Conservation (phyloP, 2,329 filamentous ascomycete genomes). For the Trichoderma sp. region DNA sequence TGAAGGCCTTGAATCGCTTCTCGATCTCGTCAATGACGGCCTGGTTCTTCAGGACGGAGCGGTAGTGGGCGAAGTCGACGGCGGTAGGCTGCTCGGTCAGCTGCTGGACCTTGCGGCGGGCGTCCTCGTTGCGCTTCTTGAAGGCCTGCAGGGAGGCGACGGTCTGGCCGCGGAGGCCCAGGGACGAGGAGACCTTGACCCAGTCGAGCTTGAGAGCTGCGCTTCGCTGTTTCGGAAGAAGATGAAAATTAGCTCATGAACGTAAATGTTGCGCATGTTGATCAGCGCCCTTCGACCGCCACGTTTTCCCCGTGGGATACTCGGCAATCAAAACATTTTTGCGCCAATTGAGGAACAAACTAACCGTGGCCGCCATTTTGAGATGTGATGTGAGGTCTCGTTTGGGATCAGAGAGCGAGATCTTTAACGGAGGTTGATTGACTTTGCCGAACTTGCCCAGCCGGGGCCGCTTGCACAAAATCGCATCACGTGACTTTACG, state of each 20-base stretch:
- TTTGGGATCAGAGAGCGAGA: constrained; percentile 48
- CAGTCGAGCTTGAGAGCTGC: constrained; percentile 99
- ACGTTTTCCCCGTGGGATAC: not conserved
- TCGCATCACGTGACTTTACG: constrained; percentile 33
- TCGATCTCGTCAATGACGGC: constrained; percentile 95
- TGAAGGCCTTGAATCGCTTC: constrained; percentile 88
- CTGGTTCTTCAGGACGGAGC: constrained; percentile 89
- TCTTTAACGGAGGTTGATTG: constrained; percentile 44
- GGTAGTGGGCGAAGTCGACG: constrained; percentile 94
- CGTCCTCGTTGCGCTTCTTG: constrained; percentile 99
- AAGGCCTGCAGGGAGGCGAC: constrained; percentile 87
- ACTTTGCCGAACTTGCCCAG: constrained; percentile 44
- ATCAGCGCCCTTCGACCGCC: not conserved
- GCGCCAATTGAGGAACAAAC: constrained; percentile 40
- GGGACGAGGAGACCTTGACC: constrained; percentile 88
- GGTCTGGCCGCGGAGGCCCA: constrained; percentile 94
- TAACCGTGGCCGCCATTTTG: constrained; percentile 67
- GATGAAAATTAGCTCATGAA: constrained; percentile 55
- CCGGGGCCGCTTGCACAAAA: constrained; percentile 29
- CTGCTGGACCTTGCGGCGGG: constrained; percentile 83
- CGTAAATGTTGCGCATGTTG: constrained; percentile 21
- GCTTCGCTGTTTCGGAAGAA: constrained; percentile 67
- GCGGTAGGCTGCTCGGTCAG: constrained; percentile 81
- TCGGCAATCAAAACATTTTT: not conserved
- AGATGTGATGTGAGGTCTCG: constrained; percentile 46